Base-by-base conservation (phyloP, 2,329 filamentous ascomycete species). In the Trichoderma gracile region DNA sequence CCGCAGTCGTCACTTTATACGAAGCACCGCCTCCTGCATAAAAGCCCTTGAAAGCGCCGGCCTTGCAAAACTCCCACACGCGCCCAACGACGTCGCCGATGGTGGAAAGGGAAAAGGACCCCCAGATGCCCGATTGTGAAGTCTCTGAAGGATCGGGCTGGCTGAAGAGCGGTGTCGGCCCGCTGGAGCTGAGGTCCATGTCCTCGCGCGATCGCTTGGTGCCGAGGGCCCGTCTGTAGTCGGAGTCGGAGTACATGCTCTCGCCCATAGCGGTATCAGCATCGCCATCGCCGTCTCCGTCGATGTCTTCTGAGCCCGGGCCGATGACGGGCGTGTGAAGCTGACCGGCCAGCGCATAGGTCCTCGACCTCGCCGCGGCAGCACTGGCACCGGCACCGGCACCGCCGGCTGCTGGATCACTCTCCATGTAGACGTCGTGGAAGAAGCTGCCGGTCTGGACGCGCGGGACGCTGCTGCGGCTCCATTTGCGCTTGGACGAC, bases 61-160 rank as follows among this genome's bases (percentile, higher is more conserved):
- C 27, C 74, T 81, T 91, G 79, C 93, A 97, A 71, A 97, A 95
- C 69, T 93, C 86, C 84, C 92, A 93, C 0, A 96, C 87, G 71
- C 89, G 94, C 19, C 91, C 90, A 1, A 90, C 86, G 3, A 90
- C 85, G 30, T 82, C 86, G 1, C 87, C 87, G 8, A 91, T 82
- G 0, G 89, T 82, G 46, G 79, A 84, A 38, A 91, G 78, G 5
- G 89, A 84, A 55, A 85, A 76, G 19, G 79, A 79, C 33, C 84
- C 82, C 88, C 86, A 89, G 43, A 81, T 78, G 15, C 76, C 75
- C 0, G 70, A 69, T 3, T 71, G 75, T 1, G 68, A 67, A 7
- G 75, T 72, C 17, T 74, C 70, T 8, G 6, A 23, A 9, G 65
- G 76, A 73, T 56, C 47, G 17, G 25, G 27, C 8, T 73, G 67